phyloP scores from a whole-genome alignment of 768 basidiomycete genomes.

The Sistotremastrum niveocremeum region DNA sequence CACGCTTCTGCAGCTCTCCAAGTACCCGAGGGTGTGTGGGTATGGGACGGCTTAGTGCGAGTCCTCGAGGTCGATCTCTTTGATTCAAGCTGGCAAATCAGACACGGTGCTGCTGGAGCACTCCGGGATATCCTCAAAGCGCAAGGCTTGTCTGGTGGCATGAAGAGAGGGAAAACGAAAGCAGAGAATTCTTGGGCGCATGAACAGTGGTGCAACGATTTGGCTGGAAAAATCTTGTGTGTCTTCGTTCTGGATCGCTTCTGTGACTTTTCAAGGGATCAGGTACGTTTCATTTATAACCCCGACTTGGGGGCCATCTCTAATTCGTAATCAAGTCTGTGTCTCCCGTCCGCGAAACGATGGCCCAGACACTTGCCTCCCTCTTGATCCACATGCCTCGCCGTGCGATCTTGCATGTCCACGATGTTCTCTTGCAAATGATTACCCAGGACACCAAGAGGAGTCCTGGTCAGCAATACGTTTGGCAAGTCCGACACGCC shows the following conservation, averaged over 20 bases:
- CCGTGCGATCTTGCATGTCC: slow-evolving; percentile 67
- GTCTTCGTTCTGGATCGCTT: slow-evolving; percentile 95
- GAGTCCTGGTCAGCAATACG: slow-evolving; percentile 34
- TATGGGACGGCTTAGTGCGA: slow-evolving; percentile 75
- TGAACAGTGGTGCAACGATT: slow-evolving; percentile 80
- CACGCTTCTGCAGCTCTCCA: slow-evolving; percentile 68
- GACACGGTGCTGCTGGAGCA: slow-evolving; percentile 90
- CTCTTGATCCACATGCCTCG: slow-evolving; percentile 79
- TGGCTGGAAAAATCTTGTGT: slow-evolving; percentile 75
- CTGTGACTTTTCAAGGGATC: slow-evolving; percentile 93
- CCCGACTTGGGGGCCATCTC: not conserved
- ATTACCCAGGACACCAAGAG: slow-evolving; percentile 65
- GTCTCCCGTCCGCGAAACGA: slow-evolving; percentile 93
- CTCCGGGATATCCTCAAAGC: slow-evolving; percentile 75
- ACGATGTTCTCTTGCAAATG: slow-evolving; percentile 80
- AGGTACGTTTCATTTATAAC: slow-evolving; percentile 24
- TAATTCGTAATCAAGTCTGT: slow-evolving; percentile 40
- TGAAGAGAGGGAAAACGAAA: slow-evolving; percentile 44
- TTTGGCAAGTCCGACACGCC: slow-evolving; percentile 98
- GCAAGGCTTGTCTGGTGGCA: slow-evolving; percentile 74
- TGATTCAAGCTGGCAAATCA: slow-evolving; percentile 80
- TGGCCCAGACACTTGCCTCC: slow-evolving; percentile 86
- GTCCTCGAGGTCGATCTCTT: slow-evolving; percentile 74
- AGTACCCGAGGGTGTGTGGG: slow-evolving; percentile 62
- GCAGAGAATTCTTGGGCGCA: slow-evolving; percentile 55